A percentile compares a stretch with the other conserved stretches of the same genome.
Evolutionary conservation across 306 rosid genomes (phyloP).

Genomic region (Cotoneaster glaucophyllus): DNA sequence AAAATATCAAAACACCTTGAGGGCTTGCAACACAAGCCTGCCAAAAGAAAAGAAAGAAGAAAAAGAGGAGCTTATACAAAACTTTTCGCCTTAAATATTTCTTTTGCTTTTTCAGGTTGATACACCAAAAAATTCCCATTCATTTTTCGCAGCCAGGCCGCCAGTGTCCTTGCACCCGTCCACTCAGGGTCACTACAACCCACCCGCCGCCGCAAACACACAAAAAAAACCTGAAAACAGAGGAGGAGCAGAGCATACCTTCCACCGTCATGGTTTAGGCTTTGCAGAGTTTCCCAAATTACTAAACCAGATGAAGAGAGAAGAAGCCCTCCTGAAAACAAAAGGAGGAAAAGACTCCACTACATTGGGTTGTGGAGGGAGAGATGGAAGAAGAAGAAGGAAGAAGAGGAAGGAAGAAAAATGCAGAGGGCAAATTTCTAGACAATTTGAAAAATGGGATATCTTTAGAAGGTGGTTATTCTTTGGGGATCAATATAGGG

Average conservation of each 20-base stretch:
- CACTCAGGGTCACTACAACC: not conserved
- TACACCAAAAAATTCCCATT: not conserved
- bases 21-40: too few species aligned
- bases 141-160: not conserved
- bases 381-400: not conserved
- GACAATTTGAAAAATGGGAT: conserved; percentile 27
- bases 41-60: too few species aligned
- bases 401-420: not conserved
- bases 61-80: not conserved
- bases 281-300: not conserved
- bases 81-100: not conserved
- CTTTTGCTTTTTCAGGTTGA: not conserved
- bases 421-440: not conserved
- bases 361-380: conserved; percentile 12
- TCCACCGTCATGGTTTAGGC: conserved; percentile 21
- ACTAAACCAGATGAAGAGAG: conserved; percentile 2
- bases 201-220: not conserved
- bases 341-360: conserved; percentile 8
- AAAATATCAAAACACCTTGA: too few species aligned
- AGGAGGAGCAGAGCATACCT: conserved; percentile 25
- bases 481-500: conserved; percentile 17
- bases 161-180: not conserved
- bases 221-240: not conserved
- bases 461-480: conserved; percentile 59
- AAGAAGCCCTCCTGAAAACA: not conserved